Evolutionary conservation across 208 protist species (phyloP).

Genomic region (Trichomonas tenax): DNA sequence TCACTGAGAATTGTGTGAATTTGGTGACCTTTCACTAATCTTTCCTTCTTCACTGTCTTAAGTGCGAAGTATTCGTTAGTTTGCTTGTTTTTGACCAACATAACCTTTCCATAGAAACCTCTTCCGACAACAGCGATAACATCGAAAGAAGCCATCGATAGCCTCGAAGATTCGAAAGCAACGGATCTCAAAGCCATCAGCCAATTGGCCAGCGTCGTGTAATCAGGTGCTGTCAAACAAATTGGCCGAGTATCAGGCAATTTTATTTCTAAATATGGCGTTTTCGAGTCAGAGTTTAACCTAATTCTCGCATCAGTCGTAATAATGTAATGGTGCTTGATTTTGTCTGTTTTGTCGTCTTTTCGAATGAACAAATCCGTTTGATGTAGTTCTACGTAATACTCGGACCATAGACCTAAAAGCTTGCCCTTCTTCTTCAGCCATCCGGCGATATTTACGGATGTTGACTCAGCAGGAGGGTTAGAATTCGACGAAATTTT

Average conservation of each 20-base stretch:
- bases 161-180: neutral
- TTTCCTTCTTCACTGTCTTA: neutral
- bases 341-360: neutral
- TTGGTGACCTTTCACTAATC: neutral
- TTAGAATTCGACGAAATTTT: no score
- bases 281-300: neutral
- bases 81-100: neutral
- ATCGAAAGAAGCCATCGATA: neutral
- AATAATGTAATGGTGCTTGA: neutral
- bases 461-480: neutral
- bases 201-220: neutral
- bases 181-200: neutral
- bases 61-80: neutral
- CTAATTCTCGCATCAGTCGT: neutral
- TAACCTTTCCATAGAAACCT: neutral
- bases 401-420: neutral
- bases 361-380: neutral
- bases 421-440: neutral
- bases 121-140: neutral
- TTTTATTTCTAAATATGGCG: neutral
- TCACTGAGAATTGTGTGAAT: neutral
- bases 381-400: neutral
- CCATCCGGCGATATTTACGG: neutral
- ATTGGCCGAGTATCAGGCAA: neutral
- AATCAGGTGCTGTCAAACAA: neutral